Percentiles rank a stretch among this genome's conserved stretches.
Evolutionary conservation across 495 filamentous ascomycete genomes (phyloP).

Genomic region (Penicillium cataractarum): DNA sequence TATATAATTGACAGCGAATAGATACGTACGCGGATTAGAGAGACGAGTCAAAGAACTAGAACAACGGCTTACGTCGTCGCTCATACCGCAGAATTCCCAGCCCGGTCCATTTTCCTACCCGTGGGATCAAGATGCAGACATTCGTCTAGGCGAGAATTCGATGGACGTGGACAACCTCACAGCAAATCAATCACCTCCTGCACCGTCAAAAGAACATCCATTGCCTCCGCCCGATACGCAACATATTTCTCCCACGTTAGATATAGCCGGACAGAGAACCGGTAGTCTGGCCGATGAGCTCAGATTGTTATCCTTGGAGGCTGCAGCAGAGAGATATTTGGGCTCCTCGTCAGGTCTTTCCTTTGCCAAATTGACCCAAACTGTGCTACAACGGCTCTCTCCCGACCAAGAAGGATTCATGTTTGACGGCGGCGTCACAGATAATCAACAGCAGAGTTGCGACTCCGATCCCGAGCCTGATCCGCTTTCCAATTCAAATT

Average conservation of each 20-base stretch:
- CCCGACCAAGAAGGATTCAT: slow-evolving; percentile 48
- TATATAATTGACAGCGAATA: slow-evolving; percentile 22
- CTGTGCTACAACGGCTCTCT: slow-evolving; percentile 48
- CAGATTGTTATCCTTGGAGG: slow-evolving; percentile 39
- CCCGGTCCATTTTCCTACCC: slow-evolving; percentile 11
- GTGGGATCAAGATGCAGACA: slow-evolving; percentile 13
- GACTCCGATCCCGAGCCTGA: slow-evolving; percentile 11
- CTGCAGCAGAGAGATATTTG: slow-evolving; percentile 43
- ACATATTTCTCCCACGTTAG: slow-evolving; percentile 2
- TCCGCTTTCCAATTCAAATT: slow-evolving; percentile 16
- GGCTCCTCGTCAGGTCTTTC: slow-evolving; percentile 42
- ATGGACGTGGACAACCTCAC: background rate
- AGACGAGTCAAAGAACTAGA: slow-evolving; percentile 36
- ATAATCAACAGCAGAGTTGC: slow-evolving; percentile 16
- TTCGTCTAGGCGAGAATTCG: slow-evolving; percentile 1
- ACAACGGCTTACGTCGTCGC: slow-evolving; percentile 22
- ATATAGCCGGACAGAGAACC: slow-evolving; percentile 9
- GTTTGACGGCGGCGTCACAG: slow-evolving; percentile 30
- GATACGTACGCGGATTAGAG: slow-evolving; percentile 41
- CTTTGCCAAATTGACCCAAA: slow-evolving; percentile 43
- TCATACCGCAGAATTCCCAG: slow-evolving; percentile 16
- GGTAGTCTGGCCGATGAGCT: slow-evolving; percentile 37
- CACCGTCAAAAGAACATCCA: background rate
- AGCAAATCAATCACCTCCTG: slow-evolving; percentile 9
- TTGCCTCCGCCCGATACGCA: slow-evolving; percentile 5